Conservation (phyloP, 164 flowering plant genomes). For the Piper longum region DNA sequence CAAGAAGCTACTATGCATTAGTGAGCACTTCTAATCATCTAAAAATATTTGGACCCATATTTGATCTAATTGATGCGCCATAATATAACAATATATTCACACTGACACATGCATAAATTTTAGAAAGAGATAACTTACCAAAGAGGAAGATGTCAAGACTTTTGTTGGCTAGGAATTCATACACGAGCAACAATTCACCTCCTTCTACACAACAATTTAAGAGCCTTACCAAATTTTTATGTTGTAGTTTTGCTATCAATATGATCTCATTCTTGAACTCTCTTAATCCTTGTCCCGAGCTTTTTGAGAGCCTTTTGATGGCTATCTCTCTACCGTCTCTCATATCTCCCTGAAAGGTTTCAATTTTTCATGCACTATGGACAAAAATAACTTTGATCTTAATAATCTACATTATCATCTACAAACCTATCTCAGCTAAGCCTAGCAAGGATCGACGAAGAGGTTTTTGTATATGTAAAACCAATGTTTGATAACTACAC, state of each 20-base stretch:
- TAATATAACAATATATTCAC: too few relatives aligned
- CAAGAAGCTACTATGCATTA: too few relatives aligned
- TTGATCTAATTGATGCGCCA: too few relatives aligned
- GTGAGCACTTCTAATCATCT: too few relatives aligned
- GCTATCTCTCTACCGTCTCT: conserved; percentile 22
- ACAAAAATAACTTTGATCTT: too few relatives aligned
- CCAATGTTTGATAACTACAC: too few relatives aligned
- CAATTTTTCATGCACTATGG: background rate
- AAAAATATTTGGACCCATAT: too few relatives aligned
- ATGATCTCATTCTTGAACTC: conserved; percentile 26
- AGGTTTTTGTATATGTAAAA: too few relatives aligned
- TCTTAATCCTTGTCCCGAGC: conserved; percentile 23
- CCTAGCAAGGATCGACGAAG: too few relatives aligned
- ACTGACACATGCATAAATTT: background rate
- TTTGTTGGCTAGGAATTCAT: conserved; percentile 26
- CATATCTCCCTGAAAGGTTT: conserved; percentile 14
- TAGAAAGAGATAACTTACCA: conserved; percentile 5
- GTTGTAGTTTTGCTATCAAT: conserved; percentile 28
- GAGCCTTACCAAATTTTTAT: conserved; percentile 26
- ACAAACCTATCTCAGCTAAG: too few relatives aligned
- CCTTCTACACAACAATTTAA: conserved; percentile 21
- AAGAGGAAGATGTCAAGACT: conserved; percentile 21
- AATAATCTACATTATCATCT: too few relatives aligned
- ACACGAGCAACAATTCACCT: conserved; percentile 23
- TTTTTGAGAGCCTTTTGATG: conserved; percentile 26